Conservation (phyloP, 495 filamentous ascomycete species). For the Penicillium flavigenum region DNA sequence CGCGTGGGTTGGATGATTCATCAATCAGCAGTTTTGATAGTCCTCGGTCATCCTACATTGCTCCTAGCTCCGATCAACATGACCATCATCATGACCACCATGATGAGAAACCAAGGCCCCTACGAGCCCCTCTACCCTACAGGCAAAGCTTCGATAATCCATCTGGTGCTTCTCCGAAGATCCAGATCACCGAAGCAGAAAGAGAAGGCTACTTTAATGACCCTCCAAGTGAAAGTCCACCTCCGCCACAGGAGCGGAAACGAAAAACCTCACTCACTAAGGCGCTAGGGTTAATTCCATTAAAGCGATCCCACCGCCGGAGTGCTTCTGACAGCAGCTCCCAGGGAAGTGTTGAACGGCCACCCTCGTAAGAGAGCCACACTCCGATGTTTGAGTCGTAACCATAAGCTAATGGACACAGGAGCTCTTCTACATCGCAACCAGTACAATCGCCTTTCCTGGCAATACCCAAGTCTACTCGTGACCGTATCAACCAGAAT, state of each 20-base stretch:
- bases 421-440: conserved; percentile 23
- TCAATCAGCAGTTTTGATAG: conserved; percentile 39
- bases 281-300: conserved; percentile 14
- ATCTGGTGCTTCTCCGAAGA: conserved; percentile 27
- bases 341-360: conserved; percentile 20
- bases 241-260: conserved; percentile 15
- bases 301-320: conserved; percentile 18
- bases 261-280: conserved; percentile 10
- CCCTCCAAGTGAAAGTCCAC: conserved; percentile 23
- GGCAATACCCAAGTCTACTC: conserved; percentile 26
- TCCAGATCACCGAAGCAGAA: conserved; percentile 36
- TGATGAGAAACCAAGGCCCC: conserved; percentile 15
- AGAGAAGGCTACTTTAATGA: conserved; percentile 28
- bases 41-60: conserved; percentile 26
- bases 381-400: not conserved
- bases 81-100: conserved; percentile 5
- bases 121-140: conserved; percentile 25
- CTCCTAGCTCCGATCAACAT: conserved; percentile 10
- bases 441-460: conserved; percentile 27
- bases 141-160: conserved; percentile 28
- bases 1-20: conserved; percentile 31
- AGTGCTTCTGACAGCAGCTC: conserved; percentile 23
- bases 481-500: conserved; percentile 29
- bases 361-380: conserved; percentile 20
- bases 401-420: not conserved